phyloP scores from a whole-genome alignment of 495 filamentous ascomycete species.

The Trichoderma virens region DNA sequence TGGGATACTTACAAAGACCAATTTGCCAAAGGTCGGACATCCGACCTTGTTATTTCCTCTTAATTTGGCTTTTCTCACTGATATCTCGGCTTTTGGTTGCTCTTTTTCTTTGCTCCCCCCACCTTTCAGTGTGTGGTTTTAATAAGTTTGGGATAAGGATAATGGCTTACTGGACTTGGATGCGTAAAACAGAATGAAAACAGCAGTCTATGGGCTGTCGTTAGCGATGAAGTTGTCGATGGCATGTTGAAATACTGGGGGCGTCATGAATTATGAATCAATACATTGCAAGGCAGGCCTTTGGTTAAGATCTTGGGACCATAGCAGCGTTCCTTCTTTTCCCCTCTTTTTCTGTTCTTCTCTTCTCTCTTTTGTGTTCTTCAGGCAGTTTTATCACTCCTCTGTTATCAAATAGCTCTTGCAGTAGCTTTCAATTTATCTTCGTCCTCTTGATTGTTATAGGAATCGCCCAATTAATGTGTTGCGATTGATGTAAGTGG shows the following conservation, averaged over 20 bases:
- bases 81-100: neutral
- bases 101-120: neutral
- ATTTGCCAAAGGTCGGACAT: slow-evolving; percentile 63
- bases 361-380: neutral
- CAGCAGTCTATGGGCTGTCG: neutral
- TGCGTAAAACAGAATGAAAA: neutral
- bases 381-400: too few species aligned
- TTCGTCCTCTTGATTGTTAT: neutral
- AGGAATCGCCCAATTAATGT: neutral
- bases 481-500: neutral
- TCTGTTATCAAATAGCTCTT: too few species aligned
- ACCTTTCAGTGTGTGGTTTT: neutral
- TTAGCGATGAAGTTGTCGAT: neutral
- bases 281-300: neutral
- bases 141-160: neutral
- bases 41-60: slow-evolving; percentile 71
- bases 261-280: neutral
- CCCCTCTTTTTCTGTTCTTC: neutral
- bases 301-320: neutral
- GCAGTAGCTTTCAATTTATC: neutral
- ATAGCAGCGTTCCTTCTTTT: neutral
- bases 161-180: neutral
- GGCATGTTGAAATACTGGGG: neutral
- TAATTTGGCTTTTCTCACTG: slow-evolving; percentile 30
- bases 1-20: slow-evolving; percentile 87